A percentile compares a stretch with the other conserved stretches of the same genome.
These are phyloP conservation scores for Vitis hybrid DNA, from an alignment of 177 flowering plant species.

Conservation along the genomic window DNA sequence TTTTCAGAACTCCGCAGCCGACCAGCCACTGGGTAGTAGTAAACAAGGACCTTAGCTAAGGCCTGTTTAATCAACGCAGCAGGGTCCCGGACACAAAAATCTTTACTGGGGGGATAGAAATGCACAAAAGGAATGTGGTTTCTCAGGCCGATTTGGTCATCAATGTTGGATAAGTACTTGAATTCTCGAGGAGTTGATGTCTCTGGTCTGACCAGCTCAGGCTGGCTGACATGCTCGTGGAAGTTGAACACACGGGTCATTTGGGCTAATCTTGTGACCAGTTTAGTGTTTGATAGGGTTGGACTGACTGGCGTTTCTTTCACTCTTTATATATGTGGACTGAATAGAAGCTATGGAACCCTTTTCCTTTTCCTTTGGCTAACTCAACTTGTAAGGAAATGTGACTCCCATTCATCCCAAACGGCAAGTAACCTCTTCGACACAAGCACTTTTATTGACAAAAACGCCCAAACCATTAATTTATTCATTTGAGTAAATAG, in stretches of 20 bases:
- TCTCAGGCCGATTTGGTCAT: constrained; percentile 28
- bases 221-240: constrained; percentile 8
- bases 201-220: constrained; percentile 18
- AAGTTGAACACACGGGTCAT: constrained; percentile 16
- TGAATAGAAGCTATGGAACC: too few species aligned
- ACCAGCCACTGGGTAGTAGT: constrained; percentile 31
- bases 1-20: constrained; percentile 23
- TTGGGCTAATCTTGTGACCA: background rate
- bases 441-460: too few species aligned
- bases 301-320: too few species aligned
- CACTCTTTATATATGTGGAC: too few species aligned
- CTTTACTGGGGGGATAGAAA: constrained; percentile 15
- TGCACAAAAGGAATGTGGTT: constrained; percentile 32
- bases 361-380: too few species aligned
- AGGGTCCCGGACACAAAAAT: background rate
- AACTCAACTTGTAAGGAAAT: too few species aligned
- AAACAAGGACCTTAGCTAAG: constrained; percentile 25
- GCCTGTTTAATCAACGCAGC: constrained; percentile 14
- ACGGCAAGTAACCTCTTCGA: too few species aligned
- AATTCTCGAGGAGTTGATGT: constrained; percentile 21
- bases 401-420: too few species aligned
- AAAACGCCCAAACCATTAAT: too few species aligned
- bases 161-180: constrained; percentile 32
- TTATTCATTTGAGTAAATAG: too few species aligned
- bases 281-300: too few species aligned